A percentile compares a stretch with the other conserved stretches of the same genome.
Conservation (phyloP, 129 eudicot genomes). For the Artemisia argyi region DNA sequence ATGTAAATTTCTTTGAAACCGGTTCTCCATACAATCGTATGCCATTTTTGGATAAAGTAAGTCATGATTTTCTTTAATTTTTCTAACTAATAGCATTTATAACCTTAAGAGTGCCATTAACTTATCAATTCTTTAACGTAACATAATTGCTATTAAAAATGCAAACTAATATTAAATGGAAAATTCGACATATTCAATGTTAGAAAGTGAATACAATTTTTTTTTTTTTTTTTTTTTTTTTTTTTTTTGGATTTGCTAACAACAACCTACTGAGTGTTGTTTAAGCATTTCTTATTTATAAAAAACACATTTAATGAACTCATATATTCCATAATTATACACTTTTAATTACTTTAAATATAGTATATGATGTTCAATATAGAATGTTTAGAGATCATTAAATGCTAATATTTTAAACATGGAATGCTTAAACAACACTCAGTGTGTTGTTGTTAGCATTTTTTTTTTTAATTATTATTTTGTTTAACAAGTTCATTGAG, state of each 20-base stretch:
- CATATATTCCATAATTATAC: too few species aligned
- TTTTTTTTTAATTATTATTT: neutral
- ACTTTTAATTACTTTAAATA: too few species aligned
- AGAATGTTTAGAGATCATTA: too few species aligned
- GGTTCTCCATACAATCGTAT: constrained; percentile 41
- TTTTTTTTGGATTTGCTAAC: neutral
- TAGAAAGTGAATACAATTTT: neutral
- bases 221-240: neutral
- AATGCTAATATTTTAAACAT: too few species aligned
- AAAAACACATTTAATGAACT: too few species aligned
- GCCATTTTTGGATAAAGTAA: constrained; percentile 45
- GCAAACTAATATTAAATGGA: neutral
- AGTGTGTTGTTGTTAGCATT: too few species aligned
- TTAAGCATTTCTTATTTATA: too few species aligned
- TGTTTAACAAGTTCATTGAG: neutral
- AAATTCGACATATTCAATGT: neutral
- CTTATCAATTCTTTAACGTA: neutral
- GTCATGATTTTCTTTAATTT: neutral
- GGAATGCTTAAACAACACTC: too few species aligned
- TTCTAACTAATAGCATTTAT: neutral
- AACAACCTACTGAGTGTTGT: too few species aligned
- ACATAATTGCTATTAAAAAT: neutral
- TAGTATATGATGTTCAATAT: too few species aligned
- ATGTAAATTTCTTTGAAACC: constrained; percentile 30
- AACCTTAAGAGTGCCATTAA: neutral